Conservation (phyloP, 1,139 yeast genomes). For the Tardiomyces depauwii region DNA sequence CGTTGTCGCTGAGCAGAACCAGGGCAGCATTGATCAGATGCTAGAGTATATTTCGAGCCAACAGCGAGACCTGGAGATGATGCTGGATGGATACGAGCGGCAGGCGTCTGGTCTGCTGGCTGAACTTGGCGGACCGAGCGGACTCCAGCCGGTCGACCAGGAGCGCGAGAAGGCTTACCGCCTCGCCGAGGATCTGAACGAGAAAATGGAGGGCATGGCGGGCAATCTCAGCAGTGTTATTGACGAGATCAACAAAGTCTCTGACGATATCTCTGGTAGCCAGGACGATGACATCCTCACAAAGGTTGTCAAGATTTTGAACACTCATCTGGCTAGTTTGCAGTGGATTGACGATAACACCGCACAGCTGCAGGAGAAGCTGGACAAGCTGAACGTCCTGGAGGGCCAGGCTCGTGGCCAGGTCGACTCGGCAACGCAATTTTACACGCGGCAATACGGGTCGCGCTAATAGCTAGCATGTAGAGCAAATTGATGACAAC, state of each 20-base stretch:
- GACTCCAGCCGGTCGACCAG: constrained; percentile 48
- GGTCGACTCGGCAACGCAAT: constrained; percentile 6
- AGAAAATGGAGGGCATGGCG: constrained; percentile 67
- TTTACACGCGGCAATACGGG: background rate
- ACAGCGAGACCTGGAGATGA: constrained; percentile 78
- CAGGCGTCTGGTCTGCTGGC: constrained; percentile 50
- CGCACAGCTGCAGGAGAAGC: constrained; percentile 52
- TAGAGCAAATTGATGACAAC: too few relatives aligned
- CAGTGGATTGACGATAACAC: constrained; percentile 78
- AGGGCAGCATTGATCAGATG: constrained; percentile 77
- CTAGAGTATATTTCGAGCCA: constrained; percentile 79
- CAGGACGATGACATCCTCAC: constrained; percentile 40
- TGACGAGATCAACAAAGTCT: constrained; percentile 75
- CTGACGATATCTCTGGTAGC: constrained; percentile 66
- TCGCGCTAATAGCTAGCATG: background rate
- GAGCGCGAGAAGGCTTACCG: constrained; percentile 85
- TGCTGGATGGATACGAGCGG: constrained; percentile 74
- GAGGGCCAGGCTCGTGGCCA: constrained; percentile 15
- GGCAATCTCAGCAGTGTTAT: constrained; percentile 66
- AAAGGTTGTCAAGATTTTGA: constrained; percentile 64
- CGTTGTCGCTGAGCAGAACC: constrained; percentile 73
- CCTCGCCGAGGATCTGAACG: constrained; percentile 78
- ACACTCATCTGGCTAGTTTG: constrained; percentile 81
- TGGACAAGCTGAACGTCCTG: constrained; percentile 29
- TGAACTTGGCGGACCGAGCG: constrained; percentile 24